Base-by-base conservation (phyloP, 2,329 filamentous ascomycete genomes). In the Aspergillus sojae region DNA sequence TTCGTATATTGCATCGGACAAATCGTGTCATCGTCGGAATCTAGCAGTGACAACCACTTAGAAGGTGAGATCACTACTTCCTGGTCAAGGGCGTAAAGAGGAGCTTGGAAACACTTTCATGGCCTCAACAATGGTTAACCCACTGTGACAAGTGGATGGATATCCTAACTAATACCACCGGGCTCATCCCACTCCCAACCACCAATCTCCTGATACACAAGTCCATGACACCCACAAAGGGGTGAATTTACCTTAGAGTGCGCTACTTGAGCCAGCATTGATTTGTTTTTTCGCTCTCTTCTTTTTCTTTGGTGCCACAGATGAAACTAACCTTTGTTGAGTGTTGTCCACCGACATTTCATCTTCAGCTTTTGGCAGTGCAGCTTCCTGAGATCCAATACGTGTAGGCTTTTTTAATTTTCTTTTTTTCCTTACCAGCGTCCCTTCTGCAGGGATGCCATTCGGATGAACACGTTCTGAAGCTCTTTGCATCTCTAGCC, bases 401-500 rank as follows among this genome's bases (percentile, higher is more conserved):
- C 57, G 23, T 19, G 52, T 55, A 26, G 59, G 26, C 71, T 68
- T 72, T 64, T 75, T 76, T 57, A 70, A 75, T 66, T 74, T 79
- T 68, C 81, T 83, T 74, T 83, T 89, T 79, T 87, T 89, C 79
- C 89, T 91, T 74, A 84, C 77, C 19, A 83, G 69, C 14, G 74
- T 79, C 19, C 82, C 82, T 58, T 83, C 82, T 5, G 76, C 71
- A 26, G 81, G 78, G 23, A 80, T 78, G 4, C 79, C 80, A 45
- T 79, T 86, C 26, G 89, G 76, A 30, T 79, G 71, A 26, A 82
- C 79, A n/a, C 80, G 76, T 64, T 84, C 82, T 11, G 79, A 79
- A 39, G 77, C 79, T 62, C 82, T 74, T 67, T 83, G 81, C 93
- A 98, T 97, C 79, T 97, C 92, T 62, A 97, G 82, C 58, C 95